Evolutionary conservation across 2,329 filamentous ascomycete species (phyloP).

Genomic region (Nigrospora sphaerica): DNA sequence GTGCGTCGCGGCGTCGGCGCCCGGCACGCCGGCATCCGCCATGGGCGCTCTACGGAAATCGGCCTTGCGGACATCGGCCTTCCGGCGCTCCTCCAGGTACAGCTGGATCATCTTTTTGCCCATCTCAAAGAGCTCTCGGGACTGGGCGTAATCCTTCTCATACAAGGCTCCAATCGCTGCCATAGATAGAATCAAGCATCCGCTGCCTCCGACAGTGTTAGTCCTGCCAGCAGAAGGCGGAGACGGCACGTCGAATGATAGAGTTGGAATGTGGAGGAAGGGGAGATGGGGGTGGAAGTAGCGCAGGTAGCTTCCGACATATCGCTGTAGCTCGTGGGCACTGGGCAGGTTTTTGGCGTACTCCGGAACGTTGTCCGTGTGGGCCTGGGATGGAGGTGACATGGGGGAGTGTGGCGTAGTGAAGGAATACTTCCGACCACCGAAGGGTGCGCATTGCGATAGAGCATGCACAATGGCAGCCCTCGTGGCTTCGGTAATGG

Average conservation of each 20-base stretch:
- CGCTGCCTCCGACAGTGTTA: constrained; percentile 65
- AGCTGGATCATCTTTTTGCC: constrained; percentile 93
- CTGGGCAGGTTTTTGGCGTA: constrained; percentile 61
- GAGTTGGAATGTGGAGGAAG: constrained; percentile 86
- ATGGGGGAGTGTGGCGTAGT: constrained; percentile 47
- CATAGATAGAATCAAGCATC: constrained; percentile 82
- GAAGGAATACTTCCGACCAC: constrained; percentile 58
- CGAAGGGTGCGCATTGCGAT: constrained; percentile 48
- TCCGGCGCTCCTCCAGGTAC: constrained; percentile 85
- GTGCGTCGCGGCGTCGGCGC: constrained; percentile 56
- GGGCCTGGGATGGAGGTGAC: constrained; percentile 42
- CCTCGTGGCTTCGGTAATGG: constrained; percentile 59
- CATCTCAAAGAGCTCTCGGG: constrained; percentile 82
- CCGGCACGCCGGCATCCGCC: constrained; percentile 35
- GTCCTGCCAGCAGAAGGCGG: constrained; percentile 56
- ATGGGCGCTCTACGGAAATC: constrained; percentile 46
- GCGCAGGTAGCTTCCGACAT: constrained; percentile 80
- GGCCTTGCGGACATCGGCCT: constrained; percentile 67
- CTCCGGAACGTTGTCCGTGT: constrained; percentile 40
- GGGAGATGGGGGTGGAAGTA: constrained; percentile 93
- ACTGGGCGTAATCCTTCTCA: constrained; percentile 73
- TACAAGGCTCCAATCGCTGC: constrained; percentile 70
- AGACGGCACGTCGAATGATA: constrained; percentile 79
- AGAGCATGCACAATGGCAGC: constrained; percentile 53
- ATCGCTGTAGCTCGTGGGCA: constrained; percentile 81